Conservation (phyloP, 2,329 filamentous ascomycete species). For the Tolypocladium tundrense region DNA sequence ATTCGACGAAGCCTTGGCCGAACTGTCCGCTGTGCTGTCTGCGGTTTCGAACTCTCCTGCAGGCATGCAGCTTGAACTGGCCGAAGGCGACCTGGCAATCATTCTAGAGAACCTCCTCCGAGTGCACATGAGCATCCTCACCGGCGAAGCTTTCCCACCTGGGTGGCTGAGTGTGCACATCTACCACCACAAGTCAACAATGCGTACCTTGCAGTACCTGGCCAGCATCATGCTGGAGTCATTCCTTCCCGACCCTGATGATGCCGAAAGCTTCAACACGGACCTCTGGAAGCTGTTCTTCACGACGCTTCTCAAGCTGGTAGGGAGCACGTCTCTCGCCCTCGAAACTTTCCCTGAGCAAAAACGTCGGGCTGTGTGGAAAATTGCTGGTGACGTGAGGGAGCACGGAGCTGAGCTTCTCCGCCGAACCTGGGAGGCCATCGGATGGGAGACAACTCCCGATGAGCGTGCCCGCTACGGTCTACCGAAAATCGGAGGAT, state of each 20-base stretch:
- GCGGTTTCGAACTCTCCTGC: constrained; percentile 62
- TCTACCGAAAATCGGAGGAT: constrained; percentile 79
- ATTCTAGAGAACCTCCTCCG: constrained; percentile 72
- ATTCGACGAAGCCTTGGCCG: constrained; percentile 81
- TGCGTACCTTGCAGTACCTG: constrained; percentile 76
- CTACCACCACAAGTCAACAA: constrained; percentile 82
- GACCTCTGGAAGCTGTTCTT: constrained; percentile 94
- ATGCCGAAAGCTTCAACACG: constrained; percentile 85
- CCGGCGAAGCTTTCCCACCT: constrained; percentile 79
- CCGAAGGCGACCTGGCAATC: constrained; percentile 62
- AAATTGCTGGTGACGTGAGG: constrained; percentile 92
- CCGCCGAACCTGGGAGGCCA: constrained; percentile 81
- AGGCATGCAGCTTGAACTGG: constrained; percentile 65
- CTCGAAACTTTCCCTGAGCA: constrained; percentile 96
- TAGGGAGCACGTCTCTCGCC: constrained; percentile 79
- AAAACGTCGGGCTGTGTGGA: constrained; percentile 93
- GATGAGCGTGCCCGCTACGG: constrained; percentile 74
- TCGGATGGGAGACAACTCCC: constrained; percentile 83
- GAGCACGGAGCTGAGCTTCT: constrained; percentile 84
- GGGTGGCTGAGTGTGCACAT: constrained; percentile 91
- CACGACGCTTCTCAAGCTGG: constrained; percentile 74
- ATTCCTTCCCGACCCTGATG: constrained; percentile 80
- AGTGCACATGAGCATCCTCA: constrained; percentile 80
- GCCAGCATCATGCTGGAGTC: constrained; percentile 69
- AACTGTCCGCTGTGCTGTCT: constrained; percentile 79